A percentile compares a stretch with the other conserved stretches of the same genome.
Conservation (phyloP, 257 asterid species). For the Linaria vulgaris region DNA sequence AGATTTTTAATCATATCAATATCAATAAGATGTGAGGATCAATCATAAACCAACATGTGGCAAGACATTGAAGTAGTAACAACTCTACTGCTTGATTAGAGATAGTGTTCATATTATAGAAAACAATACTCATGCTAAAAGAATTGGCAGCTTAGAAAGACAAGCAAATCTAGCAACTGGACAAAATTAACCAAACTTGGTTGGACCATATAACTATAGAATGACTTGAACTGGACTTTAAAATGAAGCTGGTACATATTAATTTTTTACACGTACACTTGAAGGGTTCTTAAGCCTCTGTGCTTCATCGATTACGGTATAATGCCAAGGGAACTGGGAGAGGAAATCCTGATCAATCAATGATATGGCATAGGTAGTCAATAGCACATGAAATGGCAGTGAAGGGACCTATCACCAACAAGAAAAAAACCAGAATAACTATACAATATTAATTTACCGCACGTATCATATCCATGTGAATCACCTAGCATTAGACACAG, state of each 20-base stretch:
- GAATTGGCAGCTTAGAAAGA: slow-evolving; percentile 8
- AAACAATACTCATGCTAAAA: neutral
- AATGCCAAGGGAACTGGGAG: slow-evolving; percentile 85
- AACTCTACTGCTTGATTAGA: neutral
- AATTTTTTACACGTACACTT: slow-evolving; percentile 55
- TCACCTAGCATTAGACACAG: neutral
- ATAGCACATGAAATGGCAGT: slow-evolving; percentile 73
- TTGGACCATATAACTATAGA: neutral
- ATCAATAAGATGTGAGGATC: slow-evolving; percentile 15
- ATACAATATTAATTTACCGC: no score
- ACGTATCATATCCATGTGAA: slow-evolving; percentile 1
- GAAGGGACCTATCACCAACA: slow-evolving; percentile 51
- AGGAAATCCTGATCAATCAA: slow-evolving; percentile 88
- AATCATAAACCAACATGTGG: slow-evolving; percentile 17
- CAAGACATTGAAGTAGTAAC: slow-evolving; percentile 4
- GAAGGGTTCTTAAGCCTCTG: slow-evolving; percentile 88
- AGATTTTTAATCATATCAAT: neutral
- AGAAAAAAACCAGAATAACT: slow-evolving; percentile 18
- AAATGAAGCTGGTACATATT: no score
- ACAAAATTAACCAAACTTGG: slow-evolving; percentile 3
- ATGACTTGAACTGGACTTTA: no score
- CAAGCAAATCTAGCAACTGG: slow-evolving; percentile 9
- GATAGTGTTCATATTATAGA: neutral
- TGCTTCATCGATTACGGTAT: slow-evolving; percentile 89
- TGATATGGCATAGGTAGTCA: slow-evolving; percentile 87